A percentile compares a stretch with the other conserved stretches of the same genome.
Evolutionary conservation across 2,329 filamentous ascomycete genomes (phyloP).

Genomic region (Camillea tinctor): DNA sequence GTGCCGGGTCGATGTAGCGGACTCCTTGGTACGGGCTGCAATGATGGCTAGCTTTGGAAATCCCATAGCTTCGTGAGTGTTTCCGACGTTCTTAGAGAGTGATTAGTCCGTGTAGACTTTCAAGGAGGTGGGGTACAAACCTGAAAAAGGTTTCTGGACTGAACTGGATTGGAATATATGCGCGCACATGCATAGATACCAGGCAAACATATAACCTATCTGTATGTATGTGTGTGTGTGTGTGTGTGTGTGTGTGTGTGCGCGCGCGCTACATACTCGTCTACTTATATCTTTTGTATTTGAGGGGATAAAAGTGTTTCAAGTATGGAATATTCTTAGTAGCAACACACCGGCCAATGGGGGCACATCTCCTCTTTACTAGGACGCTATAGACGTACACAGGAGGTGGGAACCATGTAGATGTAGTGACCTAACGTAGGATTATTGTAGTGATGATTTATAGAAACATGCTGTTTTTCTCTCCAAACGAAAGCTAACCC

Average conservation of each 20-base stretch:
- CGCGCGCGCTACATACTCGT: too few species aligned
- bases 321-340: background rate
- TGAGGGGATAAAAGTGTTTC: background rate
- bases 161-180: background rate
- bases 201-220: background rate
- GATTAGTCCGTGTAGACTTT: background rate
- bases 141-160: background rate
- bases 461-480: background rate
- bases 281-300: background rate
- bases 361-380: background rate
- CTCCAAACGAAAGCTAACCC: background rate
- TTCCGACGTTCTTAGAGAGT: background rate
- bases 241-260: too few species aligned
- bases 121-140: background rate
- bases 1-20: constrained; percentile 28
- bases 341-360: background rate
- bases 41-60: constrained; percentile 37
- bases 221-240: too few species aligned
- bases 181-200: too few species aligned
- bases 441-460: background rate
- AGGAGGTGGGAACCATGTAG: background rate
- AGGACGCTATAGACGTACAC: background rate
- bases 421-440: background rate
- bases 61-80: constrained; percentile 5
- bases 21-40: constrained; percentile 38